Evolutionary conservation across 108 stramenopile genomes (phyloP).

Genomic region (Fistulifera pelliculosa): DNA sequence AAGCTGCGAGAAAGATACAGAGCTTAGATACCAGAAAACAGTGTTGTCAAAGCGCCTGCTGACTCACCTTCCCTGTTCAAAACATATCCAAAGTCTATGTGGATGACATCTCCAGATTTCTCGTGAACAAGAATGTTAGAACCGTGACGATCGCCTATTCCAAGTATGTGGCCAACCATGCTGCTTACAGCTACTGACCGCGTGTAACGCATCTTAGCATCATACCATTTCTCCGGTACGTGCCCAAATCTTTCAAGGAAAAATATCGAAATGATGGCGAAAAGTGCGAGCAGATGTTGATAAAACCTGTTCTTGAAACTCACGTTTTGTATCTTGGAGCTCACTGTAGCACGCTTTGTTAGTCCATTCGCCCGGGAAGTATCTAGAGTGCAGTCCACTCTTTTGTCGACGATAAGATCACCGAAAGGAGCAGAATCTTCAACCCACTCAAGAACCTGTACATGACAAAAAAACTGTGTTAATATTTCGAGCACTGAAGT

Average conservation of each 20-base stretch:
- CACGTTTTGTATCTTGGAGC: conserved; percentile 21
- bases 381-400: conserved; percentile 29
- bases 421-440: conserved; percentile 83
- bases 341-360: conserved; percentile 39
- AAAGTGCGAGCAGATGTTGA: conserved; percentile 59
- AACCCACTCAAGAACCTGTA: conserved; percentile 84
- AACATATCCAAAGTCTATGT: conserved; percentile 99
- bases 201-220: conserved; percentile 80
- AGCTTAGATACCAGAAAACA: neutral
- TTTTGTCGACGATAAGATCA: conserved; percentile 29
- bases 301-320: conserved; percentile 33
- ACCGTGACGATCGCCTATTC: conserved; percentile 97
- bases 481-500: neutral
- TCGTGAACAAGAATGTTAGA: conserved; percentile 91
- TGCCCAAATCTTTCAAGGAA: conserved; percentile 90
- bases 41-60: no score
- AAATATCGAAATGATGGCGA: conserved; percentile 94
- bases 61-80: conserved; percentile 90
- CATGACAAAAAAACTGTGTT: neutral
- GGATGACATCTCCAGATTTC: conserved; percentile 86
- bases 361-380: conserved; percentile 84
- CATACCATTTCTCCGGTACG: conserved; percentile 73
- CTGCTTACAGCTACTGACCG: conserved; percentile 87
- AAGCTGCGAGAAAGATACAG: conserved; percentile 13
- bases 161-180: conserved; percentile 97